Base-by-base conservation (phyloP, 2,329 filamentous ascomycete genomes). In the Trichoderma polysporum region DNA sequence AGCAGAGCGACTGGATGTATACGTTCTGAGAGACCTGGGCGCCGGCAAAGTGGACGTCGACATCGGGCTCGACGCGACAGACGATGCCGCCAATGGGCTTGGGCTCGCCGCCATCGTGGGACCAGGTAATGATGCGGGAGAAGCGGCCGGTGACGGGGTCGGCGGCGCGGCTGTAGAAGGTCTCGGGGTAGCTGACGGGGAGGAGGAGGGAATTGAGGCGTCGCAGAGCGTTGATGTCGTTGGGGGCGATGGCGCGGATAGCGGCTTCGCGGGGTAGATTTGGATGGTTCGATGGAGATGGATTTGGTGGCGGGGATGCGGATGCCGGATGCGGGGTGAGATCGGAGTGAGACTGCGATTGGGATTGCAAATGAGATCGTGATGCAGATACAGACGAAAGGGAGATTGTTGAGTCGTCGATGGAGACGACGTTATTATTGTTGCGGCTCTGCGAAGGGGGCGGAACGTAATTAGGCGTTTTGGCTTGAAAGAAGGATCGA, bases 161-260 rank as follows among this genome's bases (percentile, higher is more conserved):
- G 67, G 84, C 77, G 64, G 86, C 82, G 41, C 80, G 80, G 61
- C 81, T 77, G 81, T 90, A 91, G 79, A 90, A 90, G 56, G 81
- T 81, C 74, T 90, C 88, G 3, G 86, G 83, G 75, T 90, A 91
- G 75, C 81, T 79, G 67, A 90, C 85, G 58, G 85, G 86, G 1
- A 91, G 85, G 61, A 90, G 83, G 59, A 90, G 83, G 52, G 85
- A 79, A 76, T 89, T 90, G 76, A 91, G 88, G 71, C 88, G 85
- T 45, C 86, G 86, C 6, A 91, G 81, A 52, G 86, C 82, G 66
- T 84, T 79, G 66, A 90, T 77, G 76, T 90, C 86, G 53, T 78
- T 73, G 52, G 80, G 76, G 1, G 79, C 77, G 61, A 89, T 78
- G 62, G 80, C 79, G 6, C 83, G 82, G 73, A 90, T 86, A 67